A percentile compares a stretch with the other conserved stretches of the same genome.
Conservation (phyloP, 257 asterid genomes). For the Ophiorrhiza pumila region DNA sequence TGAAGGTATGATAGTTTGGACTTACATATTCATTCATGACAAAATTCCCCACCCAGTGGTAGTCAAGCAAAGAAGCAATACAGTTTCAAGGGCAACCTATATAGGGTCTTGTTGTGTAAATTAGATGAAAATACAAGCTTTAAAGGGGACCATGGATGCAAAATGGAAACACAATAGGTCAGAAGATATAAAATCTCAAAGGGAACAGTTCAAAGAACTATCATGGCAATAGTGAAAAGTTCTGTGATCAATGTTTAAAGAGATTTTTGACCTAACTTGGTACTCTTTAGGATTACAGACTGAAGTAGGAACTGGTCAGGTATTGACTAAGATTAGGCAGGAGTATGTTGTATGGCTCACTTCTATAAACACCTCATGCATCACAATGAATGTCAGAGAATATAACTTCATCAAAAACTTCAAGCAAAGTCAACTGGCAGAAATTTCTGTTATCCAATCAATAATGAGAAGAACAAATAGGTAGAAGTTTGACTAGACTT, state of each 20-base stretch:
- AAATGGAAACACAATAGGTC: background rate
- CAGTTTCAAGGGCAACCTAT: background rate
- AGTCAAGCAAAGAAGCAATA: background rate
- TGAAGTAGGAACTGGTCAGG: background rate
- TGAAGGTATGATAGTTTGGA: background rate
- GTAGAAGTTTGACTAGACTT: background rate
- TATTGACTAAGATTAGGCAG: background rate
- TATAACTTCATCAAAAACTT: background rate
- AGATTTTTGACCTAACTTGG: background rate
- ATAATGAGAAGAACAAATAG: background rate
- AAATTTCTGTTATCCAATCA: background rate
- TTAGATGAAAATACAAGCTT: background rate
- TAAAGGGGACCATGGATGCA: background rate
- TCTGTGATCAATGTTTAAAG: background rate
- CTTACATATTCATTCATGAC: background rate
- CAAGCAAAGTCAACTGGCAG: background rate
- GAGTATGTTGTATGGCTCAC: background rate
- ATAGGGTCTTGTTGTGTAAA: background rate
- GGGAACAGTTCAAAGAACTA: background rate
- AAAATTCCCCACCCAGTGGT: background rate
- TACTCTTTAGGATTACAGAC: too few relatives aligned
- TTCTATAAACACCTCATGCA: background rate
- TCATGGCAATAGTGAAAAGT: background rate
- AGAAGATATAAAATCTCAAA: background rate
- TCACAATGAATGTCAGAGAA: background rate